Conservation (phyloP, 129 eudicot species). For the Deinandra increscens region DNA sequence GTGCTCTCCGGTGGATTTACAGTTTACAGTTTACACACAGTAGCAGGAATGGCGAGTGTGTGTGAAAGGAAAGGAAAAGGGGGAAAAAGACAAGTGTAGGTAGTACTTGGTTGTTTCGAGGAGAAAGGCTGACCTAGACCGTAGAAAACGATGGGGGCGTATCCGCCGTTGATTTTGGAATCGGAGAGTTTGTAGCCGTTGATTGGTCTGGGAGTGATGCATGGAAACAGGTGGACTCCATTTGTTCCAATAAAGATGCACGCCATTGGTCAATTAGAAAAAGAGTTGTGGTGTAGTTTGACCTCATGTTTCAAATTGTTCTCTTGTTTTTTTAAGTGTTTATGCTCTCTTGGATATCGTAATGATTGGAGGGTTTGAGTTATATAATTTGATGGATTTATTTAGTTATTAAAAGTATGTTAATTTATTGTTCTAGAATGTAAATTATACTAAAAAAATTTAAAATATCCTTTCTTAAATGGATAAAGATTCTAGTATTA, state of each 20-base stretch:
- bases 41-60: constrained; percentile 22
- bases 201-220: constrained; percentile 23
- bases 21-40: constrained; percentile 26
- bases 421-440: no score
- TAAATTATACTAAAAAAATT: no score
- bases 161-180: constrained; percentile 23
- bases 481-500: no score
- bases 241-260: neutral
- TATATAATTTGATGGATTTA: no score
- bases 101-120: constrained; percentile 21
- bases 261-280: constrained; percentile 2
- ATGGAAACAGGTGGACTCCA: constrained; percentile 7
- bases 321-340: no score
- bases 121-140: constrained; percentile 28
- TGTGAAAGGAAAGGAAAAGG: neutral
- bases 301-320: neutral
- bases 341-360: no score
- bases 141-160: neutral
- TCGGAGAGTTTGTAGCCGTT: constrained; percentile 26
- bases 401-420: no score
- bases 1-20: no score
- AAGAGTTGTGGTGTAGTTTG: neutral
- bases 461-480: no score
- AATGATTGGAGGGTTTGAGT: no score
- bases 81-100: constrained; percentile 26